Percentiles rank a stretch among this genome's conserved stretches.
Conservation (phyloP, 1,284 basidiomycete genomes). For the Rhizoctonia solani region DNA sequence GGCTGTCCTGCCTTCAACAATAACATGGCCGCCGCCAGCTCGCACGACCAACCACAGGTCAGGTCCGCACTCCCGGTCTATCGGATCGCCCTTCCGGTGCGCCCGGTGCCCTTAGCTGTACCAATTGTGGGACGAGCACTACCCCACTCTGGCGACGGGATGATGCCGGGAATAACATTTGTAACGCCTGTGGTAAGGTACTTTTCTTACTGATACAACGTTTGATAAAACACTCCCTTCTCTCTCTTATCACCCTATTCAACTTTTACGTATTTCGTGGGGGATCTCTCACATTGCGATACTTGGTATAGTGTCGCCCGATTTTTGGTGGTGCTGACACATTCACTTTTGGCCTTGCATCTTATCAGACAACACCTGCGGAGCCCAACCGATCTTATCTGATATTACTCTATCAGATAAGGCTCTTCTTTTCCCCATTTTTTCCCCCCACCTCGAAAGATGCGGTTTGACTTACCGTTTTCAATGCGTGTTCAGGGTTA, state of each 20-base stretch:
- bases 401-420: slow-evolving; percentile 32
- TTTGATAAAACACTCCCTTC: not conserved
- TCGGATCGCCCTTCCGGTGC: slow-evolving; percentile 48
- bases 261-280: not conserved
- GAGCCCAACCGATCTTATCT: slow-evolving; percentile 19
- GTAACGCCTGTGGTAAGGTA: slow-evolving; percentile 89
- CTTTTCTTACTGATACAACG: slow-evolving; percentile 35
- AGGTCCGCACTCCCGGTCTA: slow-evolving; percentile 31
- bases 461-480: slow-evolving; percentile 34
- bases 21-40: slow-evolving; percentile 40
- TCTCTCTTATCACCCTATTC: slow-evolving; percentile 12
- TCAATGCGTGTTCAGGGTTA: slow-evolving; percentile 62
- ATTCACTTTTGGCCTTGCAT: not conserved
- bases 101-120: slow-evolving; percentile 83
- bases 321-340: not conserved
- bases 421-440: slow-evolving; percentile 4
- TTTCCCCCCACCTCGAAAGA: slow-evolving; percentile 2
- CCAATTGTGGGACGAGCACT: slow-evolving; percentile 91
- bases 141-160: slow-evolving; percentile 93
- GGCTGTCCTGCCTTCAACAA: slow-evolving; percentile 97
- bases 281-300: not conserved
- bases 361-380: slow-evolving; percentile 20
- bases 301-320: not conserved
- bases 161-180: slow-evolving; percentile 90
- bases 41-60: slow-evolving; percentile 13